These are phyloP conservation scores for Naganishia vishniacii DNA, from an alignment of 768 basidiomycete species.

Conservation along the genomic window DNA sequence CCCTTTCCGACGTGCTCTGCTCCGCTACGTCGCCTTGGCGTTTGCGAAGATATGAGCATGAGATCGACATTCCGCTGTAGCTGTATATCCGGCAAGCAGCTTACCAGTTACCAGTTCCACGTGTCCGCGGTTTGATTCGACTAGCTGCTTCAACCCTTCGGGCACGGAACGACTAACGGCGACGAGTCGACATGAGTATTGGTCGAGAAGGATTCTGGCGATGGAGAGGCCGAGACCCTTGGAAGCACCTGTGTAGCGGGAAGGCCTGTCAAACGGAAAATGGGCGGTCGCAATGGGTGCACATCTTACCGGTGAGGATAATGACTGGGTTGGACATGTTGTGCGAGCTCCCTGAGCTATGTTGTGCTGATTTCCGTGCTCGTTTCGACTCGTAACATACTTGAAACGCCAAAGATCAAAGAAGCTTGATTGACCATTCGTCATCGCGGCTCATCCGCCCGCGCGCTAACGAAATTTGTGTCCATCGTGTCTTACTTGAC, in stretches of 20 bases:
- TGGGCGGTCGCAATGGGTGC: background rate
- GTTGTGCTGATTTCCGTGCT: too few relatives aligned
- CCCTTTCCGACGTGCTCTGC: constrained; percentile 46
- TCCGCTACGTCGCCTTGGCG: constrained; percentile 62
- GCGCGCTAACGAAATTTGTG: too few relatives aligned
- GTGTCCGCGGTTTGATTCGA: constrained; percentile 46
- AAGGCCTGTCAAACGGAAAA: background rate
- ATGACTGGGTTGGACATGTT: constrained; percentile 10
- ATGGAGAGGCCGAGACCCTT: constrained; percentile 76
- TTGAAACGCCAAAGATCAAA: too few relatives aligned
- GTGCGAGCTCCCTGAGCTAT: too few relatives aligned
- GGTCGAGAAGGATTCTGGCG: constrained; percentile 60
- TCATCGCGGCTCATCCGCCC: too few relatives aligned
- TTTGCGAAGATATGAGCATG: too few relatives aligned
- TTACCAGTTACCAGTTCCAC: constrained; percentile 57
- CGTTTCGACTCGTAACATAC: too few relatives aligned
- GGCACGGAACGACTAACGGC: constrained; percentile 57
- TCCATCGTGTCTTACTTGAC: too few relatives aligned
- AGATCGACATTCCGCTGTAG: background rate
- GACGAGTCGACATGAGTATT: constrained; percentile 64
- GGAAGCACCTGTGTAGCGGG: constrained; percentile 69
- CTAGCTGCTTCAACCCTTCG: constrained; percentile 44
- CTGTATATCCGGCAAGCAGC: background rate
- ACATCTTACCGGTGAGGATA: background rate
- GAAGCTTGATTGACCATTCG: too few relatives aligned